Evolutionary conservation across 2,329 filamentous ascomycete genomes (phyloP).

Genomic region (Gremmenia infestans): DNA sequence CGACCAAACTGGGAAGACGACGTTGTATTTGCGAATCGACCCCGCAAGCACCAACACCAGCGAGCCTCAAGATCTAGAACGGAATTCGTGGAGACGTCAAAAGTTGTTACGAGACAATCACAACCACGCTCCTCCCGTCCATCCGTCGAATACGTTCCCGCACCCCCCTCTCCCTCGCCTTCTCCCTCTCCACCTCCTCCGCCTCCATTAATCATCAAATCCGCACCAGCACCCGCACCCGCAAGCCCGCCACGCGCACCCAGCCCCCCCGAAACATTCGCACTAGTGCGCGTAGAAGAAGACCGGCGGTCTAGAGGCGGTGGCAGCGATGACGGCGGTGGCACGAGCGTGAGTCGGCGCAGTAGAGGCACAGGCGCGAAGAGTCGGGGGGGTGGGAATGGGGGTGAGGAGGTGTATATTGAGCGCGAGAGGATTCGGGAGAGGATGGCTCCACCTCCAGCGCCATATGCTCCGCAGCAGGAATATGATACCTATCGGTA

Average conservation of each 20-base stretch:
- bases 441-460: slow-evolving; percentile 1
- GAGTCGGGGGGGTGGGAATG: slow-evolving; percentile 3
- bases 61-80: neutral
- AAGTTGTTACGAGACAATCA: too few relatives aligned
- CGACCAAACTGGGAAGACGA: slow-evolving; percentile 24
- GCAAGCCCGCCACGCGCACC: slow-evolving; percentile 5
- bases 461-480: slow-evolving; percentile 3
- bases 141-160: slow-evolving; percentile 13
- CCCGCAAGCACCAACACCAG: neutral
- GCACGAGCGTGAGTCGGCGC: neutral
- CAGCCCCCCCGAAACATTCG: neutral
- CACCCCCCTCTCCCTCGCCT: slow-evolving; percentile 9
- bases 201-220: neutral
- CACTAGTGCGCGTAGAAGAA: neutral
- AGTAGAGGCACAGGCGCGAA: slow-evolving; percentile 2
- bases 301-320: slow-evolving; percentile 10
- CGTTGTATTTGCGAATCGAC: slow-evolving; percentile 18
- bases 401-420: slow-evolving; percentile 24
- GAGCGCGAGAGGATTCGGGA: slow-evolving; percentile 22
- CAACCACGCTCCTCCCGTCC: slow-evolving; percentile 2
- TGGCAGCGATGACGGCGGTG: slow-evolving; percentile 12
- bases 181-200: slow-evolving; percentile 4
- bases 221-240: neutral
- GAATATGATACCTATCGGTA: slow-evolving; percentile 23
- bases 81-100: too few relatives aligned